Conservation (phyloP, 2,329 filamentous ascomycete genomes). For the Colletotrichum simmondsii region DNA sequence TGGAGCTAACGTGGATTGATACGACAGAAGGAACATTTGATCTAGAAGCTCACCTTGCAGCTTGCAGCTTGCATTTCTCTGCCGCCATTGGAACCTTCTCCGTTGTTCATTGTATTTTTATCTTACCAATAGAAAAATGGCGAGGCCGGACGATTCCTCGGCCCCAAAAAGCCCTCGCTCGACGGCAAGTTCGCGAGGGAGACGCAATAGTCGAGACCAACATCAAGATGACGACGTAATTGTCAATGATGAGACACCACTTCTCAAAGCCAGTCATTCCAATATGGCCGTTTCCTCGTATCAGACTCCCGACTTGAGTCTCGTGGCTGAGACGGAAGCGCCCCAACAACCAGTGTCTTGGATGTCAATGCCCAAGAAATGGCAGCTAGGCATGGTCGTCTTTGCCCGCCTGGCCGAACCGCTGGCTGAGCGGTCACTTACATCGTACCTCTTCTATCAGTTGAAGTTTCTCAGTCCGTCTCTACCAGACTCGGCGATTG, state of each 20-base stretch:
- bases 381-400: constrained; percentile 41
- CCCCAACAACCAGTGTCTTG: constrained; percentile 24
- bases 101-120: not conserved
- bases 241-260: not conserved
- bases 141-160: not conserved
- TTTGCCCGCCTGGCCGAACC: constrained; percentile 42
- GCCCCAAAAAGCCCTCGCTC: not conserved
- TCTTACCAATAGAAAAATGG: not conserved
- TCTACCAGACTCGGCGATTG: constrained; percentile 29
- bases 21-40: not conserved
- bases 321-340: not conserved
- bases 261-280: not conserved
- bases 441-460: constrained; percentile 39
- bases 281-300: not conserved
- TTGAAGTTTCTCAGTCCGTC: constrained; percentile 31
- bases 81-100: not conserved
- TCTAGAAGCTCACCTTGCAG: not conserved
- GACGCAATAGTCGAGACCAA: not conserved
- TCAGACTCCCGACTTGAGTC: not conserved
- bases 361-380: constrained; percentile 39
- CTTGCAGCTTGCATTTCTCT: not conserved
- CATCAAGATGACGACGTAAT: not conserved
- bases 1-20: not conserved
- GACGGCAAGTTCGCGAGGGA: not conserved
- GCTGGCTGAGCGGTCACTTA: constrained; percentile 39